A percentile compares a stretch with the other conserved stretches of the same genome.
Conservation (phyloP, 495 filamentous ascomycete species). For the Aspergillus hancockii region DNA sequence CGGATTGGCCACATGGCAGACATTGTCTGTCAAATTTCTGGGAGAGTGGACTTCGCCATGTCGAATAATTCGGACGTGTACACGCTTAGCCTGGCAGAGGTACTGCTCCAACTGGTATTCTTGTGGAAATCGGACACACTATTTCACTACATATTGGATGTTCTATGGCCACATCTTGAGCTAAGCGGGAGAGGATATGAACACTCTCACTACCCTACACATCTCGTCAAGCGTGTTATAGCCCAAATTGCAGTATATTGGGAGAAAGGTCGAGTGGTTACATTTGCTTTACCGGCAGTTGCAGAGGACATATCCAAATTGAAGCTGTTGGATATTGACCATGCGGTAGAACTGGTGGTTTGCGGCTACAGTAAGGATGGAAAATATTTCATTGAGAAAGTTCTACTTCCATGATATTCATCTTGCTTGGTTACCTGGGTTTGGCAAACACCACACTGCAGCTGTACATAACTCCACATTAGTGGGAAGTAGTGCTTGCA, state of each 20-base stretch:
- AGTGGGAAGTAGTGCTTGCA: no score
- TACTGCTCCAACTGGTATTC: slow-evolving; percentile 17
- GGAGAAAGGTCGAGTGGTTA: slow-evolving; percentile 7
- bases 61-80: slow-evolving; percentile 17
- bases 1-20: not conserved
- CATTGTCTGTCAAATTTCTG: slow-evolving; percentile 4
- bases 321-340: slow-evolving; percentile 16
- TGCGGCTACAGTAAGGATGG: slow-evolving; percentile 14
- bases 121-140: slow-evolving; percentile 2
- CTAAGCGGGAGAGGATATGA: slow-evolving; percentile 15
- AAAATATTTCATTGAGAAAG: slow-evolving; percentile 14
- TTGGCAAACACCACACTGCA: no score
- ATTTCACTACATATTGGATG: slow-evolving; percentile 14
- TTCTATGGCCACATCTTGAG: slow-evolving; percentile 18
- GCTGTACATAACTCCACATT: no score
- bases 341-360: slow-evolving; percentile 12
- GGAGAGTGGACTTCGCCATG: slow-evolving; percentile 2
- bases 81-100: slow-evolving; percentile 19
- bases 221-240: slow-evolving; percentile 19
- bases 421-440: no score
- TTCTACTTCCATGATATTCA: not conserved
- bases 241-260: slow-evolving; percentile 11
- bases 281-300: slow-evolving; percentile 13
- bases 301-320: slow-evolving; percentile 17
- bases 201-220: slow-evolving; percentile 22